These are phyloP conservation scores for Aspergillus leporis DNA, from an alignment of 495 filamentous ascomycete species.

Conservation along the genomic window DNA sequence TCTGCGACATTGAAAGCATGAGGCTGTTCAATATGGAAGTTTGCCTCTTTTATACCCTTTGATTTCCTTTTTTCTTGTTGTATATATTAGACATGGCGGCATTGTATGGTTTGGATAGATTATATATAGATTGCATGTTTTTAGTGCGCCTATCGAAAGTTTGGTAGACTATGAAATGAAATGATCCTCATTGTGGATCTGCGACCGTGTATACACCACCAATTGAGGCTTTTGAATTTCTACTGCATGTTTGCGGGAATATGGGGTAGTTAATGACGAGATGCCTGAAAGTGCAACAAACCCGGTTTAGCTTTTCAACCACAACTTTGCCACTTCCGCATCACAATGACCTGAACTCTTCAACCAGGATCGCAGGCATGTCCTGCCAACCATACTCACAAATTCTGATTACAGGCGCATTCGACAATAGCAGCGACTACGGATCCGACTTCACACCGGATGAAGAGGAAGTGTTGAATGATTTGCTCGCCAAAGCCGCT, in stretches of 20 bases:
- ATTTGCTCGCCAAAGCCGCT: conserved; percentile 41
- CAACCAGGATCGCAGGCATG: conserved; percentile 36
- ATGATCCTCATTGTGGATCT: too few species aligned
- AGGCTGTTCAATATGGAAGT: not conserved
- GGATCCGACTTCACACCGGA: conserved; percentile 70
- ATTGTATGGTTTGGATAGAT: conserved; percentile 10
- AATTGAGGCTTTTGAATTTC: too few species aligned
- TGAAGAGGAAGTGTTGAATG: conserved; percentile 55
- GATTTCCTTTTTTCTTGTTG: conserved; percentile 7
- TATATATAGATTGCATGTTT: conserved; percentile 21
- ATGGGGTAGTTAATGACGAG: too few species aligned
- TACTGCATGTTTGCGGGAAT: not conserved
- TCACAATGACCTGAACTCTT: conserved; percentile 22
- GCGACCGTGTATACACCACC: not conserved
- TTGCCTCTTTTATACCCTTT: not conserved
- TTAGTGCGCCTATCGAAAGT: not conserved
- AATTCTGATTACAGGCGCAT: conserved; percentile 15
- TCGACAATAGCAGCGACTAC: conserved; percentile 57
- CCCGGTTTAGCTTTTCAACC: not conserved
- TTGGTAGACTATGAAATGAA: not conserved
- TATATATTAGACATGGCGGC: conserved; percentile 12
- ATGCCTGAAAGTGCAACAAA: too few species aligned
- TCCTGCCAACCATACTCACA: conserved; percentile 32
- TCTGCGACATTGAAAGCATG: conserved; percentile 31
- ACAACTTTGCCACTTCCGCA: conserved; percentile 1